Evolutionary conservation across 2,329 filamentous ascomycete genomes (phyloP), one percentile per base, ranked within the genome.

Genomic region (Calonectria pseudoturangicola): DNA sequence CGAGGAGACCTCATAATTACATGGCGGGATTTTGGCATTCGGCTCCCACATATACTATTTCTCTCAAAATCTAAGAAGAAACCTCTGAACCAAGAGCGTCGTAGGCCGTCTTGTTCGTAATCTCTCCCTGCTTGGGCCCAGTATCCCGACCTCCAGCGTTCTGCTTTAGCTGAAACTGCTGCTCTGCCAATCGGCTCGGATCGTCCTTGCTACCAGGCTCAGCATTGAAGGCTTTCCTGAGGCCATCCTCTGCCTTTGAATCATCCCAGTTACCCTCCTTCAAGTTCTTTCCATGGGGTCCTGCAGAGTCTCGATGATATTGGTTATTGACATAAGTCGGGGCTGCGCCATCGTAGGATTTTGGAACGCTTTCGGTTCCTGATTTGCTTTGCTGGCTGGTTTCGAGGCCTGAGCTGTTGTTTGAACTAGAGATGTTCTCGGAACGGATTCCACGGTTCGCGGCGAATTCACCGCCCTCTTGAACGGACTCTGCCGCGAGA

Each of bases 401-500:
- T 18, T 66, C 36, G 27, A n/a, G 45, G 12, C 18, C 15, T 27
- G 65, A 48, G 33, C 2, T 27, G 43, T 58, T 64, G 4, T 64
- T 58, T 66, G 68, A 54, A 30, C 64, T 67, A 48, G 73, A 36
- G 10, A 51, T 68, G 60, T 78, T 78, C 66, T 79, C 80, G 36
- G 79, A 71, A 25, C 74, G 74, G 21, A 88, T 87, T 73, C 88
- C 86, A 28, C 87, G 86, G 84, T 94, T 94, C 70, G 88, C 82
- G 48, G 88, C 85, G 78, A 94, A 95, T 15, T 83, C 85, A 75
- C 93, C 94, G 70, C 88, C 88, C 27, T 86, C 77, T 58, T 87
- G 85, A 72, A 91, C 84, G 0, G 94, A 97, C 79, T 96, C 92
- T 71, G 91, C 93, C 13, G 95, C 95, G 6, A 97, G 91, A 8